Percentiles rank a stretch among this genome's conserved stretches.
Conservation (phyloP, 768 basidiomycete genomes). For the Lenzites betulinus region DNA sequence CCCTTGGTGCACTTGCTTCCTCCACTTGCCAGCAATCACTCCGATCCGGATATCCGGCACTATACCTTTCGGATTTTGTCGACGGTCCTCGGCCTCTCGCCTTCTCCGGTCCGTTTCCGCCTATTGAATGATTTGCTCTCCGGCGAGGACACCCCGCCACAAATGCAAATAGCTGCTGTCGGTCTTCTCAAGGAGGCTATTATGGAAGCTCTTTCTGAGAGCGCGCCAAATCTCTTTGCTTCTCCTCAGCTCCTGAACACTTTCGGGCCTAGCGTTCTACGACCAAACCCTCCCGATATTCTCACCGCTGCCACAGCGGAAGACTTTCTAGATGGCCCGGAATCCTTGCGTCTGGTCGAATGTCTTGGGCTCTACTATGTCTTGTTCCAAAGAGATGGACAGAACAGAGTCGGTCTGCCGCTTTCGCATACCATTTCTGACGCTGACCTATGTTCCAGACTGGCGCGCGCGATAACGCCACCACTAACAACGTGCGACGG, state of each 20-base stretch:
- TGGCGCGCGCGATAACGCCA: constrained; percentile 29
- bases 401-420: constrained; percentile 50
- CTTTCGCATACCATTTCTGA: background rate
- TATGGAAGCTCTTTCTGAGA: constrained; percentile 45
- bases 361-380: constrained; percentile 71
- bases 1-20: constrained; percentile 55
- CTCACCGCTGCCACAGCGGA: constrained; percentile 41
- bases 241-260: constrained; percentile 55
- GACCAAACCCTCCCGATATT: constrained; percentile 54
- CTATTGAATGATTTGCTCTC: constrained; percentile 53
- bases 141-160: constrained; percentile 53
- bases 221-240: constrained; percentile 47
- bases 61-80: constrained; percentile 63
- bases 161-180: constrained; percentile 70
- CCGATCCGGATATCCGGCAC: constrained; percentile 58
- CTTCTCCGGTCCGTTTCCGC: constrained; percentile 51
- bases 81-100: constrained; percentile 49
- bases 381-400: constrained; percentile 55
- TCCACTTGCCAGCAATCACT: constrained; percentile 60
- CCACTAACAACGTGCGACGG: constrained; percentile 14
- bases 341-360: constrained; percentile 64
- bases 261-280: constrained; percentile 63
- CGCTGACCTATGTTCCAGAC: constrained; percentile 25
- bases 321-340: constrained; percentile 54
- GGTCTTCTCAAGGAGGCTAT: constrained; percentile 70